Percentiles rank a stretch among this genome's conserved stretches.
These are phyloP conservation scores for Berkeleyomyces basicola DNA, from an alignment of 2,329 filamentous ascomycete genomes.

Conservation along the genomic window DNA sequence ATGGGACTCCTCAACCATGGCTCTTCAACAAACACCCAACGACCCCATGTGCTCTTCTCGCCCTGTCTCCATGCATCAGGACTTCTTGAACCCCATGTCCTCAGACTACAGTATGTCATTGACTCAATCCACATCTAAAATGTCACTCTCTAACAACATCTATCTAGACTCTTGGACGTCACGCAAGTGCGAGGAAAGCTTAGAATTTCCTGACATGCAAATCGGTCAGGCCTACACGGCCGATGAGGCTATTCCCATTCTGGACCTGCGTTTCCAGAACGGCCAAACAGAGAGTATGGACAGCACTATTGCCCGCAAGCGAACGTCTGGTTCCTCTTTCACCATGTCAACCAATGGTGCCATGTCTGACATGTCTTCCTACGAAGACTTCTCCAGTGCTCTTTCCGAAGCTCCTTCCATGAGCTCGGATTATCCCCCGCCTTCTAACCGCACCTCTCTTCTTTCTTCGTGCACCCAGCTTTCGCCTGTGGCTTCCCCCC, in stretches of 20 bases:
- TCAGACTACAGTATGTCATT: constrained; percentile 32
- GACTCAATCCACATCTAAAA: neutral
- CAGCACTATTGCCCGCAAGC: constrained; percentile 23
- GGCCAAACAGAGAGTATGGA: constrained; percentile 35
- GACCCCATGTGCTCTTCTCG: constrained; percentile 33
- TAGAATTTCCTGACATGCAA: constrained; percentile 40
- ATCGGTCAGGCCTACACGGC: constrained; percentile 47
- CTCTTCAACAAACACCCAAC: constrained; percentile 33
- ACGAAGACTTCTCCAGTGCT: constrained; percentile 52
- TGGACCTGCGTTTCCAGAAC: constrained; percentile 39
- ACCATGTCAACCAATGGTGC: constrained; percentile 51
- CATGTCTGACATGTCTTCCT: constrained; percentile 51
- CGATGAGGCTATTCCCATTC: constrained; percentile 45
- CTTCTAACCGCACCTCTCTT: constrained; percentile 51
- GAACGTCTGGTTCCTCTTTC: constrained; percentile 58
- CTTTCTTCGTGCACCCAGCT: constrained; percentile 50
- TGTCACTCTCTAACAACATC: neutral
- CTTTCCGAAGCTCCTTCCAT: constrained; percentile 52
- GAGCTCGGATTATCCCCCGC: constrained; percentile 47
- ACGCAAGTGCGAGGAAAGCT: constrained; percentile 36
- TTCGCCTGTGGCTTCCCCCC: constrained; percentile 56
- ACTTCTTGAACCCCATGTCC: constrained; percentile 32
- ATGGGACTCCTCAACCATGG: constrained; percentile 40
- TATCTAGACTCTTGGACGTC: constrained; percentile 5
- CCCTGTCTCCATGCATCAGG: constrained; percentile 41